Base-by-base conservation (phyloP, 2,329 filamentous ascomycete genomes). In the Exutisphaerella laricina region DNA sequence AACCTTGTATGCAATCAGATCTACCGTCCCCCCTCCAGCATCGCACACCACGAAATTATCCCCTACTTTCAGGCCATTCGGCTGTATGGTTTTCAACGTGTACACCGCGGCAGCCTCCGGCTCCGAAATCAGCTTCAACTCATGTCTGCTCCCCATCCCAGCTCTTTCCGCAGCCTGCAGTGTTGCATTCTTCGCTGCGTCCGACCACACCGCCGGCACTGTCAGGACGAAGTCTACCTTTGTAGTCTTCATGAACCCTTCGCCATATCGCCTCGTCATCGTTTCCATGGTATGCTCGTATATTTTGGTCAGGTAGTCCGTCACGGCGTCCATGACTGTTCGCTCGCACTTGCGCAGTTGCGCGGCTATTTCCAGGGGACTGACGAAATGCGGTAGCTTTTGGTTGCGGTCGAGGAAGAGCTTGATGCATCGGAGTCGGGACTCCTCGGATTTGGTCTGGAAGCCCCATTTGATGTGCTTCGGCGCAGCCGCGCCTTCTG, bases 171-270 rank as follows among this genome's bases (percentile, higher is more conserved):
- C 85, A 4, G 85, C 86, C 59, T 84, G 78, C 36, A 88, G 66
- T 2, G 85, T 90, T 4, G 84, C 85, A 62, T 88, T 85, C 68
- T 89, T 90, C n/a, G 85, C 86, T 0, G 83, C 78, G 61, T 92
- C 86, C 17, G 80, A 86, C 86, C 86, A 92, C 5, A 90, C 84
- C 5, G 86, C 86, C 5, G 86, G 86, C 39, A 85, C 86, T 1
- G 85, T 90, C 42, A 92, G 71, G 36, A 90, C 84, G 55, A 86
- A 89, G 49, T 89, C 80, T 28, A 88, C 80, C 55, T 80, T 80
- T 4, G 84, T 88, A 5, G 77, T 79, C 5, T 77, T 75, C 79
- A 89, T 86, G 57, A 90, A 89, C 0, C 79, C 80, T 65, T 85
- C 82, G 55, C 85, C 85, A 58, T 88, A 89, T 34, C 84, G 72